These are phyloP conservation scores for Talaromyces ruber DNA, from an alignment of 495 filamentous ascomycete genomes.

Conservation along the genomic window DNA sequence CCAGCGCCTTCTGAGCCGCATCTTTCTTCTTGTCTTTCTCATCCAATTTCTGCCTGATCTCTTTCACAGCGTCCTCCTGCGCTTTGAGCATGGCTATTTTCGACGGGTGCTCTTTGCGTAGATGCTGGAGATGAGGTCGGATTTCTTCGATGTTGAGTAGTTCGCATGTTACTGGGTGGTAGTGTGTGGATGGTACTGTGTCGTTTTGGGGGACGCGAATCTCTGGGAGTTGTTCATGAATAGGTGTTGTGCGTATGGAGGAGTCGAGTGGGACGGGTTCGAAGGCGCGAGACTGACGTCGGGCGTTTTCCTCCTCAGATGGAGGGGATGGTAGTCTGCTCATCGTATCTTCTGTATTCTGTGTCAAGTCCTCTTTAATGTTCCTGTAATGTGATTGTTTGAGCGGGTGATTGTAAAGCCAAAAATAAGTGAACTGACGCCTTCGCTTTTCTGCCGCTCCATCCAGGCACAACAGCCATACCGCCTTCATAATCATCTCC, in stretches of 20 bases:
- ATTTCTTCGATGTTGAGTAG: slow-evolving; percentile 20
- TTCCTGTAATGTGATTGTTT: not conserved
- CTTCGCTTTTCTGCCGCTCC: slow-evolving; percentile 9
- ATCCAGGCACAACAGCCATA: not conserved
- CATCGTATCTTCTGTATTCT: slow-evolving; percentile 8
- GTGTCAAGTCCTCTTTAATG: not conserved
- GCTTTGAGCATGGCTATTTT: slow-evolving; percentile 29
- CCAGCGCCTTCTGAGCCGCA: slow-evolving; percentile 32
- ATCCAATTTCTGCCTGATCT: slow-evolving; percentile 31
- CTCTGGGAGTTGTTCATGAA: slow-evolving; percentile 32
- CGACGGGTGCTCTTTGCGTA: slow-evolving; percentile 30
- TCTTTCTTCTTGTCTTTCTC: slow-evolving; percentile 30
- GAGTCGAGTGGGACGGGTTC: slow-evolving; percentile 24
- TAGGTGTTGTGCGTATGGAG: slow-evolving; percentile 28
- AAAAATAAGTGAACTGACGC: not conserved
- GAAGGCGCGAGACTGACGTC: not conserved
- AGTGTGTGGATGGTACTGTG: slow-evolving; percentile 22
- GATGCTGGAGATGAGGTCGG: slow-evolving; percentile 23
- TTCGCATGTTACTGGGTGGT: slow-evolving; percentile 33
- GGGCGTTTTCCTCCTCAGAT: slow-evolving; percentile 16
- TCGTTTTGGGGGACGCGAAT: slow-evolving; percentile 26
- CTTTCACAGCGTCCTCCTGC: slow-evolving; percentile 29
- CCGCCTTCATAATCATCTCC: slow-evolving; percentile 5
- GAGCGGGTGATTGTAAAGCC: not conserved
- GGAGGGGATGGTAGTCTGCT: slow-evolving; percentile 24